Base-by-base conservation (phyloP, 805 yeast species). In the Saccharomycopsis amapae region DNA sequence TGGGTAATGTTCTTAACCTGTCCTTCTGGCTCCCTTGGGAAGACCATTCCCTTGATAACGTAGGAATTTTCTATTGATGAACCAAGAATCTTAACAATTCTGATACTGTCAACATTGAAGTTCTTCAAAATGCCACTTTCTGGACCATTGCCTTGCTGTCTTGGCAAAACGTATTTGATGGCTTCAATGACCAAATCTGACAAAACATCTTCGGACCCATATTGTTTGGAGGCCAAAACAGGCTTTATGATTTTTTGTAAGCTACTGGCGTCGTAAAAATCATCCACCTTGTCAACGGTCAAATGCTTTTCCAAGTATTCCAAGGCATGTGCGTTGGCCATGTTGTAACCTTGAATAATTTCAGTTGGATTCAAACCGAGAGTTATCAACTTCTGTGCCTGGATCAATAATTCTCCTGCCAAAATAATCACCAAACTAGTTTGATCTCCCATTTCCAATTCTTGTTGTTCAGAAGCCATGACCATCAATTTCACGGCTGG, bases 31-130 rank as follows among this genome's bases (percentile, higher is more conserved):
- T 88, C 95, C 58, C 94, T 78, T 55, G 95, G 95, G 74, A 93
- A 90, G 32, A 93, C 96, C 98, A 93, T 93, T 56, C 98, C 98
- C 66, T 85, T 86, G 53, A 93, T 71, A 44, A 93, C 97, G 57
- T 74, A 74, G 10, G 95, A 83, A 56, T 73, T 72, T 31, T 69
- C 66, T 55, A 93, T 70, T 43, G 89, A 73, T 15, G 94, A 73
- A 51, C 98, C 98, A 96, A 93, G 86, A 56, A 93, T 84, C 67
- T 93, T 93, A 43, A 93, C 98, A 15, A 93, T 96, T 62, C 98
- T 79, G 51, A 93, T 76, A 49, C 89, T 83, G 62, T 93, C 98
- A 46, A 90, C 93, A 62, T 89, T 93, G 73, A 93, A 93, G 32
- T 35, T 51, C 22, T 46, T 49, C 28, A 53, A 31, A 4, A 46